These are phyloP conservation scores for Cynanchum wilfordii DNA, from an alignment of 257 asterid genomes.

Conservation along the genomic window DNA sequence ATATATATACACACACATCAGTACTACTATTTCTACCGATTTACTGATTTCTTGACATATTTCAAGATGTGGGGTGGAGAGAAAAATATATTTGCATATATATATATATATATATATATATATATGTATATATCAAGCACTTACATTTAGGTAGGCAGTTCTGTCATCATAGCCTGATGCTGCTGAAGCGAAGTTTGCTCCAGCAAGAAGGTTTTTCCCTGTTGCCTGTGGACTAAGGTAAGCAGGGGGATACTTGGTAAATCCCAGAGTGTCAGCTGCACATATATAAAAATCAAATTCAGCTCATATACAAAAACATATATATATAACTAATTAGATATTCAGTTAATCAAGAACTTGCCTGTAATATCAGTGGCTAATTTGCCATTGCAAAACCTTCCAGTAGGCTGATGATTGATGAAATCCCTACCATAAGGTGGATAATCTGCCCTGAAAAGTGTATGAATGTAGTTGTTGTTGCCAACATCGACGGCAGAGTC, in stretches of 20 bases:
- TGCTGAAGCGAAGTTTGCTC: conserved; percentile 93
- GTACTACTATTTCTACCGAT: no score
- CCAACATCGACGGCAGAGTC: conserved; percentile 82
- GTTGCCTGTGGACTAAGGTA: conserved; percentile 95
- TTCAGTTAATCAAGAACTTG: no score
- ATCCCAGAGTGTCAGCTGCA: conserved; percentile 82
- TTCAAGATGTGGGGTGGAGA: neutral
- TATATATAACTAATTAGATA: neutral
- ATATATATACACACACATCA: no score
- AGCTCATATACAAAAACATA: no score
- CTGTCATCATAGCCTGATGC: conserved; percentile 87
- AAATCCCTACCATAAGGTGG: conserved; percentile 94
- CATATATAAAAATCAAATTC: no score
- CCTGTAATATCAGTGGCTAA: conserved; percentile 92
- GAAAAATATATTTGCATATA: neutral
- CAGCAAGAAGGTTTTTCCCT: conserved; percentile 69
- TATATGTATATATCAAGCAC: neutral
- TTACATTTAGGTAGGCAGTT: conserved; percentile 64
- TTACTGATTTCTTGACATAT: no score
- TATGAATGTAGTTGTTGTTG: conserved; percentile 63
- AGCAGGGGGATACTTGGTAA: conserved; percentile 60
- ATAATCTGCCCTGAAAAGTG: conserved; percentile 65
- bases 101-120: no score
- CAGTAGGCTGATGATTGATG: conserved; percentile 53
- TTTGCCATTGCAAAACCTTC: conserved; percentile 88